Conservation (phyloP, 345 rosid genomes). For the Eucalyptus rudis region DNA sequence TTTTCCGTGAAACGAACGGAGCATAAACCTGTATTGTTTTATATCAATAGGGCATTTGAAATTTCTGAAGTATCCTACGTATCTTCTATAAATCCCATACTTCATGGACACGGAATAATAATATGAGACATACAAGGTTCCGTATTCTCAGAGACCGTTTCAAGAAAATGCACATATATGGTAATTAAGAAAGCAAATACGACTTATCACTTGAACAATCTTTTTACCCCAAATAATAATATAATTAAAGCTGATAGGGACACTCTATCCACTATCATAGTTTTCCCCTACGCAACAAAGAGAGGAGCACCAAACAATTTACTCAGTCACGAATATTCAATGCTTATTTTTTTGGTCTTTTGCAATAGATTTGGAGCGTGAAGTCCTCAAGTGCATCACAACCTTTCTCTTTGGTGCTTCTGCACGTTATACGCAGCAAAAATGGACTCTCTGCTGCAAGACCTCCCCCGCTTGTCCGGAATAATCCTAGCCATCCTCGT, state of each 20-base stretch:
- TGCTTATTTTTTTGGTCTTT: background rate
- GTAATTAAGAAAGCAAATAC: background rate
- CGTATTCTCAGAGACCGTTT: background rate
- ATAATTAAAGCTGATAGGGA: background rate
- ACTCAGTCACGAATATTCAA: background rate
- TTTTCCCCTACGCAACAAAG: background rate
- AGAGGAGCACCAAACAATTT: background rate
- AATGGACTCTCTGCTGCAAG: background rate
- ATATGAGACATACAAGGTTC: background rate
- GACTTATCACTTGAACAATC: background rate
- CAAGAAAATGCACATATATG: background rate
- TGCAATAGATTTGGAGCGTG: background rate
- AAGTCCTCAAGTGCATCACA: background rate
- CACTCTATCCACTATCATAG: background rate
- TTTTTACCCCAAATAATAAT: background rate
- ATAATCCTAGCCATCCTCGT: background rate
- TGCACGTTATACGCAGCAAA: background rate
- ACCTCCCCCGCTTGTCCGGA: background rate
- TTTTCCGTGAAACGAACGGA: no score
- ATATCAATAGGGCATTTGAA: background rate
- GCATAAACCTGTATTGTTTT: background rate
- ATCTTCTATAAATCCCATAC: background rate
- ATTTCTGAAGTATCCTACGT: background rate
- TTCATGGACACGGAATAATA: background rate
- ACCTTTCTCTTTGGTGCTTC: background rate